Evolutionary conservation across 2,329 filamentous ascomycete species (phyloP), one percentile per base, ranked within the genome.

Genomic region (Xylaria sp.): DNA sequence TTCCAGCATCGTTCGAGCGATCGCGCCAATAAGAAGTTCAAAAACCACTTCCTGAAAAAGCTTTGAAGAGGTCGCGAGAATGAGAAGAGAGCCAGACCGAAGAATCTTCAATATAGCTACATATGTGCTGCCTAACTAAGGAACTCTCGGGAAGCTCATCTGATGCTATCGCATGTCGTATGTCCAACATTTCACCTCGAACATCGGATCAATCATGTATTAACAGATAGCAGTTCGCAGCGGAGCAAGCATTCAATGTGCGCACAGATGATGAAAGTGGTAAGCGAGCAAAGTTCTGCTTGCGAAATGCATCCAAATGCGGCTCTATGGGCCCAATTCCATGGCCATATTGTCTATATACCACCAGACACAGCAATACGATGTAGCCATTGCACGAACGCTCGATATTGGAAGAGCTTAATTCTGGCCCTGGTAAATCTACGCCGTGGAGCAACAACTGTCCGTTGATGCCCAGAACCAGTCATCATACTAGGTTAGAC

Each of bases 11-110:
- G 94, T 11, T 90, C 95, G 2, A 89, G 92, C 17, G 95, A 98
- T 78, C 85, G 96, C 26, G 93, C 94, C 58, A 97, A 92, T 75
- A 93, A 89, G 82, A 98, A 97, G 82, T 97, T 97, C 81, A 97
- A 96, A 81, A 86, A 88, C 77, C 94, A 95, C 78, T 93, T 93
- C 75, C 84, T 94, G 71, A 86, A 89, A 58, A 89, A 92, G 72
- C 79, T 97, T 15, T 97, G 59, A 70, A 48, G 2, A 10, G 4
- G 6, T 4, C 13, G 9, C 5, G 6, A 15, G 15, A 17, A 51
- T 3, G 5, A 51, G 23, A 51, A 60, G 3, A 61, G 15, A n/a
- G n/a, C n/a, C n/a, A n/a, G 2, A 28, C 6, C 6, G 9, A 7
- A 15, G 58, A 26, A n/a, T 38, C 3, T 33, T 13, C 0, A 17